A percentile compares a stretch with the other conserved stretches of the same genome.
phyloP scores from a whole-genome alignment of 805 yeast genomes.

The Candida saitoana region DNA sequence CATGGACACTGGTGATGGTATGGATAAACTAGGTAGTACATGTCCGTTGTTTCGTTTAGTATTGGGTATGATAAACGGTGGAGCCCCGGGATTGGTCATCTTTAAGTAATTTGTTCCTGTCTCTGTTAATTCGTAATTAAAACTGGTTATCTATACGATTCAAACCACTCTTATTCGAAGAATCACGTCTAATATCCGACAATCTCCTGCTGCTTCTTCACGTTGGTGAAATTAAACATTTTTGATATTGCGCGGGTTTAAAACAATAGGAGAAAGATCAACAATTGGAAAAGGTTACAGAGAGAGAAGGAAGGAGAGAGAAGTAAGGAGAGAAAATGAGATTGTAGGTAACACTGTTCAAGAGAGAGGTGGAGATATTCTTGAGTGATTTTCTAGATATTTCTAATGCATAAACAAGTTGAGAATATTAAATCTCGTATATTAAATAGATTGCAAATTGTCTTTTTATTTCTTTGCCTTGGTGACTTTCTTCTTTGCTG shows the following conservation, averaged over 20 bases:
- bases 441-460: background rate
- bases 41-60: slow-evolving; percentile 19
- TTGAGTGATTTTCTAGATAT: too few relatives aligned
- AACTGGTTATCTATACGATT: background rate
- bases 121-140: too few relatives aligned
- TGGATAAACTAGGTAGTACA: slow-evolving; percentile 19
- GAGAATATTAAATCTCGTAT: too few relatives aligned
- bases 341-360: too few relatives aligned
- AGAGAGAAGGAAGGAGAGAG: too few relatives aligned
- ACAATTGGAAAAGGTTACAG: too few relatives aligned
- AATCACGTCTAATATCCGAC: background rate
- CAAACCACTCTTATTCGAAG: background rate
- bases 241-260: background rate
- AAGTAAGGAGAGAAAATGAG: too few relatives aligned
- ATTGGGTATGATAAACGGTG: slow-evolving; percentile 34
- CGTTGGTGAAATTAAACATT: background rate
- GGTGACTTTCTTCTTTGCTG: slow-evolving; percentile 3
- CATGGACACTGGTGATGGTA: slow-evolving; percentile 24
- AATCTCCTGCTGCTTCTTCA: background rate
- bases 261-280: background rate
- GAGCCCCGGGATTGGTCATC: slow-evolving; percentile 16
- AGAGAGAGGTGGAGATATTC: too few relatives aligned
- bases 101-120: too few relatives aligned
- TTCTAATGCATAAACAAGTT: too few relatives aligned
- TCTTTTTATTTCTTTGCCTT: background rate